A percentile compares a stretch with the other conserved stretches of the same genome.
Evolutionary conservation across 345 rosid species (phyloP).

Genomic region (Lepidium sativum): DNA sequence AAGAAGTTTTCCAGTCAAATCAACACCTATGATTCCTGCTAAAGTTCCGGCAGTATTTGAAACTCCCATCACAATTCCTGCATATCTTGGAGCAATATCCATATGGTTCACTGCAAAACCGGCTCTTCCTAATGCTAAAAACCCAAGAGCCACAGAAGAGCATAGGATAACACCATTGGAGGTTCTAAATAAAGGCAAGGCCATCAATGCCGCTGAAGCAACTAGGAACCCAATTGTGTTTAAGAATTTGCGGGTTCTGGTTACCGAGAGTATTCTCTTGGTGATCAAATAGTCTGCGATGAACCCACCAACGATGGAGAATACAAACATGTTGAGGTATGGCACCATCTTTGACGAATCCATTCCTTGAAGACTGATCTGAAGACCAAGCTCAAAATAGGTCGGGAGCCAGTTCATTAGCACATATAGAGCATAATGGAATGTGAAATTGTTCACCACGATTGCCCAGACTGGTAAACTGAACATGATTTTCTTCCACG

Average conservation of each 20-base stretch:
- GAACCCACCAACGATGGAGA: constrained; percentile 94
- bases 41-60: constrained; percentile 96
- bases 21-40: constrained; percentile 91
- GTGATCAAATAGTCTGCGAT: constrained; percentile 84
- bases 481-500: constrained; percentile 72
- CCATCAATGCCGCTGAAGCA: constrained; percentile 76
- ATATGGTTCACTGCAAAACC: constrained; percentile 98
- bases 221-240: constrained; percentile 75
- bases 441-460: constrained; percentile 88
- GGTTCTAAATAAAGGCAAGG: constrained; percentile 72
- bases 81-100: constrained; percentile 97
- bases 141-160: constrained; percentile 87
- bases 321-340: constrained; percentile 91
- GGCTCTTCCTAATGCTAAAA: constrained; percentile 88
- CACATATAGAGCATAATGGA: constrained; percentile 90
- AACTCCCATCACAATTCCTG: constrained; percentile 95
- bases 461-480: constrained; percentile 89
- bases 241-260: constrained; percentile 69
- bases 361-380: constrained; percentile 89
- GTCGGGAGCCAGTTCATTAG: constrained; percentile 98
- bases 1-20: constrained; percentile 76
- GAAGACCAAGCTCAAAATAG: constrained; percentile 81
- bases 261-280: constrained; percentile 62
- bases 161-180: constrained; percentile 73
- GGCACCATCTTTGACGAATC: constrained; percentile 98